A percentile compares a stretch with the other conserved stretches of the same genome.
phyloP scores from a whole-genome alignment of 108 stramenopile genomes.

The Cyclotella atomus region DNA sequence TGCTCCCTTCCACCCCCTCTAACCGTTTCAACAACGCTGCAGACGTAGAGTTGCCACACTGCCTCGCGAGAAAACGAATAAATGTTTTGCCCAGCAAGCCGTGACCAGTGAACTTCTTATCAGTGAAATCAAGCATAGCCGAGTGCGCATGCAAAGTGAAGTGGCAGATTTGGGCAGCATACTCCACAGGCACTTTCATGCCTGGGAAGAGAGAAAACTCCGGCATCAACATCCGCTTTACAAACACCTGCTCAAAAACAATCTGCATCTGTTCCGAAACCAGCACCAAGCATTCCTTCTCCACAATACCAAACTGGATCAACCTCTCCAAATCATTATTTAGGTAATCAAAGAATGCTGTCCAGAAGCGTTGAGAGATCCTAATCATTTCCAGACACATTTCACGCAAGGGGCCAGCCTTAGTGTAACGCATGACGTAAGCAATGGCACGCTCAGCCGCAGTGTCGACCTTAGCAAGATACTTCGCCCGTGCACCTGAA shows the following conservation, averaged over 20 bases:
- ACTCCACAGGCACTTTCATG: no score
- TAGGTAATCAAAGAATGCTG: not conserved
- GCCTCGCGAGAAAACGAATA: no score
- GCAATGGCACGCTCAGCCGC: not conserved
- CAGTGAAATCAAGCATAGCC: no score
- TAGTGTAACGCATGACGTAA: not conserved
- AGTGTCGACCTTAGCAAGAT: not conserved
- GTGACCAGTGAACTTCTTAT: no score
- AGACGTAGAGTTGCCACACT: no score
- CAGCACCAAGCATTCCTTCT: no score
- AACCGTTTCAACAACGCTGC: no score
- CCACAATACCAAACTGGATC: no score
- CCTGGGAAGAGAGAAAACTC: not conserved
- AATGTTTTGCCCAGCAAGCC: no score
- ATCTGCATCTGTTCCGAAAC: not conserved
- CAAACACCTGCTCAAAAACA: not conserved
- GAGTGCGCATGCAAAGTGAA: not conserved
- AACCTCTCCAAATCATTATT: not conserved
- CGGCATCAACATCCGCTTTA: not conserved
- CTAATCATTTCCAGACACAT: not conserved
- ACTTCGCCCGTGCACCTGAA: not conserved
- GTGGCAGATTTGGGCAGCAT: not conserved
- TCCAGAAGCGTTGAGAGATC: not conserved
- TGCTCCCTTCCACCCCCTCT: no score
- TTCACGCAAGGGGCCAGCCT: not conserved